Evolutionary conservation across 768 basidiomycete genomes (phyloP), one percentile per base, ranked within the genome.

Genomic region (Scleroderma bovista): DNA sequence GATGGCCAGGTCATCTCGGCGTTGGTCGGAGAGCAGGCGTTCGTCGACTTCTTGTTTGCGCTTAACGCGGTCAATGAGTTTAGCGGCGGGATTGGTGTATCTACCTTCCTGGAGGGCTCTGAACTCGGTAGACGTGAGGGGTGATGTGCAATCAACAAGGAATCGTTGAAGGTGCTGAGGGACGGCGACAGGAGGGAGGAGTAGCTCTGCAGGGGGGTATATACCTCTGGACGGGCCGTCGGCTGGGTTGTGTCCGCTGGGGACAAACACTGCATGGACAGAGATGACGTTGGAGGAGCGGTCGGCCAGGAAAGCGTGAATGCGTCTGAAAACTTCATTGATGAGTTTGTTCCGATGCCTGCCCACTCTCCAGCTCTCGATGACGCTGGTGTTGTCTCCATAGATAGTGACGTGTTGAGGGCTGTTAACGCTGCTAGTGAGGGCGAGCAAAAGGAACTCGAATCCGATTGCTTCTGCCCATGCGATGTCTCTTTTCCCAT

Each of bases 391-490:
- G 43, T 57, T 57, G 54, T 57, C 55, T 8, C 48, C 47, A 37
- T 42, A 47, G n/a, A 52, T 34, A 5, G 20, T 51, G 48, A 57
- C 6, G 34, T 17, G 32, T n/a, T n/a, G n/a, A n/a, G n/a, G n/a
- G n/a, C n/a, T n/a, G 32, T 1, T 43, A 16, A 7, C 10, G 19
- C 20, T 29, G 17, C 16, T 2, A 17, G 26, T 3, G 12, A 58
- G 11, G 22, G 36, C 39, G 3, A 16, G 9, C 20, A 48, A 29
- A 2, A 57, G 48, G 29, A 59, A 38, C 39, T 59, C 53, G 32
- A 59, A 51, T 1, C 50, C 53, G n/a, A 59, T 36, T 1, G 57
- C 58, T 47, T 60, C 54, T 26, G 57, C 54, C 58, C 58, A 60
- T 3, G 19, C 43, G 31, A 58, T 47, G 47, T 58, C 57, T 22